Percentiles rank a stretch among this genome's conserved stretches.
Evolutionary conservation across 2,329 filamentous ascomycete genomes (phyloP).

Genomic region (Chaetomium strumarium): DNA sequence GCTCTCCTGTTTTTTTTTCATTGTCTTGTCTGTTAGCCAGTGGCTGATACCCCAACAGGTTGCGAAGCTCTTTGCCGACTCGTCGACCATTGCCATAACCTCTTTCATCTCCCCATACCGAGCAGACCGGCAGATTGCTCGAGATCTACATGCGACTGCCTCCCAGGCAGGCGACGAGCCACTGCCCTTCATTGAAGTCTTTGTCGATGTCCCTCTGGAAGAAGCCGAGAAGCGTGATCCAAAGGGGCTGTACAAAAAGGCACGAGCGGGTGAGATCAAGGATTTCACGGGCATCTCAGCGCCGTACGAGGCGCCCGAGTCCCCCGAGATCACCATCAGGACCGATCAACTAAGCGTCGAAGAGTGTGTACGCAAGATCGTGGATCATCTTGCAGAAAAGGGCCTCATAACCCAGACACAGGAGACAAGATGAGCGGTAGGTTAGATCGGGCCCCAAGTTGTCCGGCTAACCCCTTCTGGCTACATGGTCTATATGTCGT

Average conservation of each 20-base stretch:
- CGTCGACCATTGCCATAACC: conserved; percentile 79
- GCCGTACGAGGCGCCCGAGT: conserved; percentile 85
- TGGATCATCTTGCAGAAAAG: conserved; percentile 68
- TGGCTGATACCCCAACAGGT: too few species aligned
- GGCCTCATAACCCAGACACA: conserved; percentile 45
- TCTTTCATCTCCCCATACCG: conserved; percentile 96
- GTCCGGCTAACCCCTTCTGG: background rate
- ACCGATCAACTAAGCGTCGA: conserved; percentile 78
- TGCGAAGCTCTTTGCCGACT: conserved; percentile 93
- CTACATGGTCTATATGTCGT: background rate
- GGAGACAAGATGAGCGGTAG: conserved; percentile 22
- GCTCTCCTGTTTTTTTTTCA: background rate
- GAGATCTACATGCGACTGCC: conserved; percentile 66
- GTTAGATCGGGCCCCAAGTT: background rate
- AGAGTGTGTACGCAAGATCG: conserved; percentile 81
- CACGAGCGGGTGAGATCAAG: conserved; percentile 85
- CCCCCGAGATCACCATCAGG: conserved; percentile 80
- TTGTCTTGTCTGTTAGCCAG: too few species aligned
- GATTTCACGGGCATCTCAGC: conserved; percentile 95
- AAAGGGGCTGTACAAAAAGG: conserved; percentile 98
- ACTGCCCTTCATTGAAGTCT: conserved; percentile 89
- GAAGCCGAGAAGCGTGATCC: conserved; percentile 93
- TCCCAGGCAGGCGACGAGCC: conserved; percentile 54
- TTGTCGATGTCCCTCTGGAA: conserved; percentile 83
- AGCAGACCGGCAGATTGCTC: conserved; percentile 76